phyloP scores from a whole-genome alignment of 495 filamentous ascomycete genomes.

The Aspergillus taichungensis region DNA sequence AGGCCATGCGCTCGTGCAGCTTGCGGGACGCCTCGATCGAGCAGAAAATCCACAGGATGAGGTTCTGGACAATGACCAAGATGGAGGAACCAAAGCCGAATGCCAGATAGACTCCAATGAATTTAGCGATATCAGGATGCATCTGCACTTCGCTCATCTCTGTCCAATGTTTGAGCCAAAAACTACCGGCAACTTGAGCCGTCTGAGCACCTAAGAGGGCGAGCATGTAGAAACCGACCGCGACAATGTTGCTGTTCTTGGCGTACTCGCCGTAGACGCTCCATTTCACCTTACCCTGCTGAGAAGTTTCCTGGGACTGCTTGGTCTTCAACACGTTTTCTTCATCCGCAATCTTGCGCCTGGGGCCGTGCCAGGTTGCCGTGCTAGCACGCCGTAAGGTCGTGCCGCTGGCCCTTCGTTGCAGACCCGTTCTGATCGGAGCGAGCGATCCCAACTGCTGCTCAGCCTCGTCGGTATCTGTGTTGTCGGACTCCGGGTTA shows the following conservation, averaged over 20 bases:
- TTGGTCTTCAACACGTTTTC: constrained; percentile 70
- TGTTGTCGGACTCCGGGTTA: constrained; percentile 39
- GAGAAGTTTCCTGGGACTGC: constrained; percentile 75
- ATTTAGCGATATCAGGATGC: constrained; percentile 75
- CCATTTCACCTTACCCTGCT: constrained; percentile 98
- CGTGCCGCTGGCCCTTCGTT: constrained; percentile 55
- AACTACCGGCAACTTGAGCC: constrained; percentile 67
- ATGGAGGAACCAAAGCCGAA: constrained; percentile 84
- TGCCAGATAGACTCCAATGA: constrained; percentile 89
- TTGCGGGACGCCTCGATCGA: constrained; percentile 97
- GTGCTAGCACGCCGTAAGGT: constrained; percentile 86
- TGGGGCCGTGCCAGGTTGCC: constrained; percentile 77
- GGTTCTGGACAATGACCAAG: constrained; percentile 81
- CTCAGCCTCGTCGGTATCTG: constrained; percentile 63
- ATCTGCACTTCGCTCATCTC: constrained; percentile 58
- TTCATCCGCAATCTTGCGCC: constrained; percentile 76
- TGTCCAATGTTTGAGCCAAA: constrained; percentile 93
- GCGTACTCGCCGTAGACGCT: constrained; percentile 82
- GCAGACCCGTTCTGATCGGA: constrained; percentile 54
- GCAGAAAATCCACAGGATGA: constrained; percentile 98
- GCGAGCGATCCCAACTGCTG: constrained; percentile 60
- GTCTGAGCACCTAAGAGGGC: constrained; percentile 73
- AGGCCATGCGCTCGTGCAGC: constrained; percentile 96
- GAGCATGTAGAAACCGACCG: constrained; percentile 72
- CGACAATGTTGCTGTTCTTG: constrained; percentile 81